Percentiles rank a stretch among this genome's conserved stretches.
Evolutionary conservation across 345 rosid genomes (phyloP).

Genomic region (Eucalyptus tenuipes): DNA sequence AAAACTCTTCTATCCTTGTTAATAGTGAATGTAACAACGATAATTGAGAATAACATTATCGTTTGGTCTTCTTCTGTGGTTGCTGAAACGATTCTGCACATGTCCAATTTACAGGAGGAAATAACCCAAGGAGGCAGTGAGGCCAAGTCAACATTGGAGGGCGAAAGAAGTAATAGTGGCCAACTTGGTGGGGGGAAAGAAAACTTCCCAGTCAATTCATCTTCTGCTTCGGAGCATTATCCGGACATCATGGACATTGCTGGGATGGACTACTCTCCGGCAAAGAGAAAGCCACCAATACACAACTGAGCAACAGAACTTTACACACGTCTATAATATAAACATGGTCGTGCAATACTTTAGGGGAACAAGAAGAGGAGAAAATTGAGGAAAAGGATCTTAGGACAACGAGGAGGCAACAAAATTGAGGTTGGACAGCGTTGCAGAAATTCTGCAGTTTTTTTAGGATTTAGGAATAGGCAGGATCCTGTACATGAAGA

Average conservation of each 20-base stretch:
- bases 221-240: background rate
- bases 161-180: background rate
- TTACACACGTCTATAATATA: background rate
- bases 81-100: background rate
- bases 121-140: background rate
- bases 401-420: background rate
- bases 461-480: background rate
- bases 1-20: background rate
- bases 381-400: background rate
- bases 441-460: constrained; percentile 37
- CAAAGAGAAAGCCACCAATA: constrained; percentile 43
- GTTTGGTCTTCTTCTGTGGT: background rate
- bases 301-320: constrained; percentile 17
- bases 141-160: background rate
- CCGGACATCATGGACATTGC: constrained; percentile 17
- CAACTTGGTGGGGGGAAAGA: background rate
- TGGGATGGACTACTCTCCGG: constrained; percentile 47
- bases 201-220: background rate
- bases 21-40: background rate
- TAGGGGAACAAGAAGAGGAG: background rate
- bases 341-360: background rate
- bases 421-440: constrained; percentile 12
- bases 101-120: background rate
- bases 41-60: background rate
- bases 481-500: background rate